These are phyloP conservation scores for Closterium sp. DNA, from an alignment of 139 green algal genomes.

Conservation along the genomic window DNA sequence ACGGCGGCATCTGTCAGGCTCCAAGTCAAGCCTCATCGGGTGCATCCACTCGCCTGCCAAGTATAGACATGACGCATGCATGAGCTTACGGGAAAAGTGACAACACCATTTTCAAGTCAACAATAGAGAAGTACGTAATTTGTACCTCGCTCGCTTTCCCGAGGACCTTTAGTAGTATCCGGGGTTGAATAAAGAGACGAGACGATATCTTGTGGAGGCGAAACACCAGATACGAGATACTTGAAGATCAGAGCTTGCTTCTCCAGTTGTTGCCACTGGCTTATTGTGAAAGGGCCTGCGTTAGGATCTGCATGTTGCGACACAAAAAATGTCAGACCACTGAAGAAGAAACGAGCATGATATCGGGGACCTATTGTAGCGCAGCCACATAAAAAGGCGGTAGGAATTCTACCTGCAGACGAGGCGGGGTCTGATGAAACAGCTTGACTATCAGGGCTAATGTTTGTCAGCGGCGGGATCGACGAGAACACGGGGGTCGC, in stretches of 20 bases:
- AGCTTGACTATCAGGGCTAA: not conserved
- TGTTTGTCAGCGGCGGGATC: not conserved
- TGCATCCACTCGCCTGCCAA: not conserved
- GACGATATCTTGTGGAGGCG: constrained; percentile 3
- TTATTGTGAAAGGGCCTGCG: constrained; percentile 18
- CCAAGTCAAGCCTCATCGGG: constrained; percentile 1
- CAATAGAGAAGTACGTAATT: not conserved
- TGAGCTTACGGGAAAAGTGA: not conserved
- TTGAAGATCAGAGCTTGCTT: constrained; percentile 30
- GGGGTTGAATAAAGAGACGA: not conserved
- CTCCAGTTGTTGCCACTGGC: constrained; percentile 33
- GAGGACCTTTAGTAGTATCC: not conserved
- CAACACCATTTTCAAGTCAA: not conserved
- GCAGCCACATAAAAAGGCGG: not conserved
- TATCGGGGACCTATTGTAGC: too few relatives aligned
- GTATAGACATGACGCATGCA: not conserved
- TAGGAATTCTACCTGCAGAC: not conserved
- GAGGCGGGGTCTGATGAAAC: not conserved
- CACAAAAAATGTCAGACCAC: not conserved
- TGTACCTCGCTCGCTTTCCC: not conserved
- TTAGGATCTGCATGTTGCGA: not conserved
- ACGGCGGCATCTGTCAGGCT: constrained; percentile 25
- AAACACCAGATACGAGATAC: constrained; percentile 10
- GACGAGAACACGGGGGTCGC: not conserved
- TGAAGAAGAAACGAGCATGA: not conserved